These are phyloP conservation scores for Rugiboletus extremiorientalis DNA, from an alignment of 1,284 basidiomycete species.

Conservation along the genomic window DNA sequence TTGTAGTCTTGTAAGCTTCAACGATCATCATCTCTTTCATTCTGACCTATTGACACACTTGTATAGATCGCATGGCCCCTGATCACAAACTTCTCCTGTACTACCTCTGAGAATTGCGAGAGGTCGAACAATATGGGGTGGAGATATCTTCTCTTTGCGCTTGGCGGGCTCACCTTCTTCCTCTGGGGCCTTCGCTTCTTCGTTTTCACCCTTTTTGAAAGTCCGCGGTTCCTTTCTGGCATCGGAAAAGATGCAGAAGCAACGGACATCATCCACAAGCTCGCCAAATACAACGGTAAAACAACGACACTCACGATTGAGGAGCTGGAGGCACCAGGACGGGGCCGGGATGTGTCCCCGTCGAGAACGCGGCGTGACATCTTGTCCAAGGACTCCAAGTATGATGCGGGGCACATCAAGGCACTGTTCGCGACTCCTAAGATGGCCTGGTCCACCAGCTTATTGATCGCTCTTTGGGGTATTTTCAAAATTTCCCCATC, in stretches of 20 bases:
- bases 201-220: constrained; percentile 59
- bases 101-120: constrained; percentile 35
- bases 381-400: constrained; percentile 40
- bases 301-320: constrained; percentile 41
- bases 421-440: constrained; percentile 54
- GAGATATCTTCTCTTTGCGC: constrained; percentile 48
- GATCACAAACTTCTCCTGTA: constrained; percentile 49
- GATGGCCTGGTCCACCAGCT: constrained; percentile 56
- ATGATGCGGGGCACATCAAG: constrained; percentile 45
- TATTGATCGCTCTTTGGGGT: constrained; percentile 60
- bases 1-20: constrained; percentile 53
- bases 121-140: constrained; percentile 55
- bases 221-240: constrained; percentile 61
- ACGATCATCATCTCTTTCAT: constrained; percentile 1
- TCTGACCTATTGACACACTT: background rate
- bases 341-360: background rate
- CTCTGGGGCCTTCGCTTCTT: constrained; percentile 60
- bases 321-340: constrained; percentile 35
- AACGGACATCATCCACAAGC: constrained; percentile 53
- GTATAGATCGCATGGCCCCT: constrained; percentile 50
- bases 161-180: constrained; percentile 51
- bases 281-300: constrained; percentile 61
- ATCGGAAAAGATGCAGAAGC: constrained; percentile 64
- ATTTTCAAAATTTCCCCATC: background rate
- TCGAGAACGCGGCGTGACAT: constrained; percentile 17